Evolutionary conservation across 768 basidiomycete species (phyloP).

Genomic region (Suillus variegatus): DNA sequence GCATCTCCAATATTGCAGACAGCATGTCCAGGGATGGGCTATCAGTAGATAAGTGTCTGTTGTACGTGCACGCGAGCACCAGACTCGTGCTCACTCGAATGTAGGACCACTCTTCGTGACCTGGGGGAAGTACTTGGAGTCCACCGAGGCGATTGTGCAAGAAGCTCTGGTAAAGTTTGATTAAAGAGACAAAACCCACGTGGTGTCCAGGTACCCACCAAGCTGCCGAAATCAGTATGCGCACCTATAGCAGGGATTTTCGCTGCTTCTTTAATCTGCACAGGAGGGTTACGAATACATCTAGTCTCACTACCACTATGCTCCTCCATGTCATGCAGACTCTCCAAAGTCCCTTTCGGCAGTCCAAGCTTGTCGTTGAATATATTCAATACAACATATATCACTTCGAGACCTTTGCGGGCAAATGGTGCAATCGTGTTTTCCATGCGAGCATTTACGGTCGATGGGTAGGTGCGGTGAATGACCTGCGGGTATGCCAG

Average conservation of each 20-base stretch:
- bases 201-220: constrained; percentile 40
- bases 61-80: neutral
- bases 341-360: constrained; percentile 45
- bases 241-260: constrained; percentile 46
- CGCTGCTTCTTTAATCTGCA: constrained; percentile 22
- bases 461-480: constrained; percentile 58
- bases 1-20: constrained; percentile 68
- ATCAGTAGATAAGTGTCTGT: neutral
- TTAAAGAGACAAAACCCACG: too few relatives aligned
- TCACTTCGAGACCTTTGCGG: constrained; percentile 56
- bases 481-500: constrained; percentile 55
- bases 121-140: constrained; percentile 66
- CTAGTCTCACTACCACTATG: constrained; percentile 60
- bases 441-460: constrained; percentile 52
- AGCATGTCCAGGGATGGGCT: constrained; percentile 57
- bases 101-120: constrained; percentile 64
- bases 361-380: constrained; percentile 60
- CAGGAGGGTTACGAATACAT: constrained; percentile 50
- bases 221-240: constrained; percentile 72
- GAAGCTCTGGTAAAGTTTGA: constrained; percentile 46
- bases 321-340: constrained; percentile 45
- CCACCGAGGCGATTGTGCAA: constrained; percentile 72
- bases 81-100: constrained; percentile 47
- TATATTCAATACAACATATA: constrained; percentile 50
- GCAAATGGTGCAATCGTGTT: constrained; percentile 54